These are phyloP conservation scores for Yarrowia keelungensis DNA, from an alignment of 805 yeast species.

Conservation along the genomic window DNA sequence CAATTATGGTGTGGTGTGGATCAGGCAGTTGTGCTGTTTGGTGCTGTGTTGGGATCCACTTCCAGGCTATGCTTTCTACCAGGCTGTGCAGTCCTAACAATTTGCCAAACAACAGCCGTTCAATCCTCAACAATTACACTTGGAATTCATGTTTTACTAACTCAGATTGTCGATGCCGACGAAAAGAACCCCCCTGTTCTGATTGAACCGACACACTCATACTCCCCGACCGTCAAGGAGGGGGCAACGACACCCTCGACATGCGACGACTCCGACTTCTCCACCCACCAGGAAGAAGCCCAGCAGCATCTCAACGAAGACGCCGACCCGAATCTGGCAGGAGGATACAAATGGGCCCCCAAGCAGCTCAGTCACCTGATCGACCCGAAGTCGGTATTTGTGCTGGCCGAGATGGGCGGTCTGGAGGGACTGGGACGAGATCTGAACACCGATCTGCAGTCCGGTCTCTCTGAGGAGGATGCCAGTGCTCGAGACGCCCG, in stretches of 20 bases:
- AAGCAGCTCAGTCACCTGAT: conserved; percentile 46
- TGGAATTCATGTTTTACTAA: not conserved
- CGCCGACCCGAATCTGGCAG: not conserved
- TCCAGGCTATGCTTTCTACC: too few species aligned
- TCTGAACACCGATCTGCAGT: conserved; percentile 48
- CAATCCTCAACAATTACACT: too few species aligned
- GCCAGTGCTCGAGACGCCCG: conserved; percentile 49
- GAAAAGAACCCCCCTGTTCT: conserved; percentile 9
- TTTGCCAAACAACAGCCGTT: too few species aligned
- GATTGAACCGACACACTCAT: conserved; percentile 14
- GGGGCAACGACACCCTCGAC: conserved; percentile 9
- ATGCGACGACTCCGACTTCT: conserved; percentile 12
- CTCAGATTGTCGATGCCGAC: conserved; percentile 34
- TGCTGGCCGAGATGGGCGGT: conserved; percentile 52
- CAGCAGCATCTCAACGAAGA: conserved; percentile 28
- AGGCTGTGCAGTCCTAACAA: too few species aligned
- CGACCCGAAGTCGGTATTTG: conserved; percentile 52
- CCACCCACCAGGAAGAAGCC: conserved; percentile 17
- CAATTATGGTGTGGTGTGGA: too few species aligned
- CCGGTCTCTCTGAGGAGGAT: conserved; percentile 48
- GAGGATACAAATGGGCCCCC: conserved; percentile 40
- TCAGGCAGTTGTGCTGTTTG: too few species aligned
- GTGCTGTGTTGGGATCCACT: too few species aligned
- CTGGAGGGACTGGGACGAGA: conserved; percentile 46
- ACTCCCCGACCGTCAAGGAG: conserved; percentile 28